These are phyloP conservation scores for Evernia prunastri DNA, from an alignment of 495 filamentous ascomycete genomes.

Conservation along the genomic window DNA sequence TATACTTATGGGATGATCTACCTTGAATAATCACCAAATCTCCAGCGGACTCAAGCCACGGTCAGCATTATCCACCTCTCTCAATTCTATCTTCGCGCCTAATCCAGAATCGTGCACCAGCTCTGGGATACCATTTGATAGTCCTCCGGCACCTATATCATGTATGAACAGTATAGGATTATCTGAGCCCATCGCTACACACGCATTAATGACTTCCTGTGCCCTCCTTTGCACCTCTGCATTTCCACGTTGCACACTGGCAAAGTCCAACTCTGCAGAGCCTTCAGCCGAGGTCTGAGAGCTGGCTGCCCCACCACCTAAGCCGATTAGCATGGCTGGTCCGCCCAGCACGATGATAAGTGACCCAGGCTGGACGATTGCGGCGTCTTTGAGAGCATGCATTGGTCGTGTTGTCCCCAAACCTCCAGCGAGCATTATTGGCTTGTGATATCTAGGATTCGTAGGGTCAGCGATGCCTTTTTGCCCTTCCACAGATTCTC, in stretches of 20 bases:
- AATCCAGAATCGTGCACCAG: constrained; percentile 85
- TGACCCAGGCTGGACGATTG: constrained; percentile 71
- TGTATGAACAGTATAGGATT: constrained; percentile 96
- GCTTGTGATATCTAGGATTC: constrained; percentile 70
- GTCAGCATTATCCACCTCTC: constrained; percentile 86
- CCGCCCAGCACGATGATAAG: constrained; percentile 89
- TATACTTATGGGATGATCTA: not conserved
- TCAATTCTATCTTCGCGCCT: constrained; percentile 83
- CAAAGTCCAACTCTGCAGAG: constrained; percentile 86
- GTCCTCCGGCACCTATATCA: constrained; percentile 90
- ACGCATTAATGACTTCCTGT: constrained; percentile 94
- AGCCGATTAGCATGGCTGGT: constrained; percentile 93
- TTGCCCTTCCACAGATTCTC: not conserved
- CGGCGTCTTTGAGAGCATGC: constrained; percentile 76
- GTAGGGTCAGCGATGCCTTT: not conserved
- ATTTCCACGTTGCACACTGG: constrained; percentile 88
- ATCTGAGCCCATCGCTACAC: constrained; percentile 69
- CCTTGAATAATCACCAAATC: constrained; percentile 50
- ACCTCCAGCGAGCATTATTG: constrained; percentile 97
- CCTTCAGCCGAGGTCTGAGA: constrained; percentile 84
- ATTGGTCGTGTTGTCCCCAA: constrained; percentile 92
- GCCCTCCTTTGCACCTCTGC: constrained; percentile 91
- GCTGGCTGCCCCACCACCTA: constrained; percentile 91
- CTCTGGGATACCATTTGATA: constrained; percentile 90
- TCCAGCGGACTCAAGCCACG: constrained; percentile 51